Conservation (phyloP, 306 rosid genomes). For the Citrullus amarus region DNA sequence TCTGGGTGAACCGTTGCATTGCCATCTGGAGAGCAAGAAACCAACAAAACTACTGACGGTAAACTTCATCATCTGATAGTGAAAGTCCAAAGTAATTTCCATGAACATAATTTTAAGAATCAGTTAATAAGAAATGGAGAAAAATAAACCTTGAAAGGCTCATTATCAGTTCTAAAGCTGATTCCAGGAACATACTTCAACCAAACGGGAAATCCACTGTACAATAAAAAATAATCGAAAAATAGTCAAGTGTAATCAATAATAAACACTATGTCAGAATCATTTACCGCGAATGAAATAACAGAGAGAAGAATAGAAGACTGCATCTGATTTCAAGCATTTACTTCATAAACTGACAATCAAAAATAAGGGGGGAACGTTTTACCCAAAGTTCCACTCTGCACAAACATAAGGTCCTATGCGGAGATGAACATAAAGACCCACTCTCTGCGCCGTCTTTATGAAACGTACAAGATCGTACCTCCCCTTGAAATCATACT, state of each 20-base stretch:
- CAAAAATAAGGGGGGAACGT: not conserved
- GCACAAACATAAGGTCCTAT: conserved; percentile 97
- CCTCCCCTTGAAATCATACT: conserved; percentile 92
- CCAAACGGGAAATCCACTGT: conserved; percentile 97
- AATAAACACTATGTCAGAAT: not conserved
- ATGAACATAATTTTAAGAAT: not conserved
- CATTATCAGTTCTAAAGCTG: conserved; percentile 90
- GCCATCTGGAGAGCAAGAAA: conserved; percentile 41
- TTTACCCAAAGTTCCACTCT: conserved; percentile 97
- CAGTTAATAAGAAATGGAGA: not conserved
- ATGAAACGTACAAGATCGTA: conserved; percentile 78
- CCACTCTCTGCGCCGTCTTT: conserved; percentile 75
- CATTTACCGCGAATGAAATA: not conserved
- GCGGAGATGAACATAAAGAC: conserved; percentile 87
- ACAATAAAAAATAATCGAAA: conserved; percentile 4
- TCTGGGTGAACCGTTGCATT: conserved; percentile 82
- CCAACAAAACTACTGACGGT: not conserved
- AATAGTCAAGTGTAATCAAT: conserved; percentile 14
- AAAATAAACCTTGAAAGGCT: conserved; percentile 69
- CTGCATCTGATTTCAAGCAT: not conserved
- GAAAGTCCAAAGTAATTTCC: not conserved
- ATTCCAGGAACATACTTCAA: conserved; percentile 87
- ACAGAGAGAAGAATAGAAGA: not conserved
- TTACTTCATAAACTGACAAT: not conserved
- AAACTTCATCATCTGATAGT: not conserved